Evolutionary conservation across 768 basidiomycete genomes (phyloP).

Genomic region (Mycena indigotica): DNA sequence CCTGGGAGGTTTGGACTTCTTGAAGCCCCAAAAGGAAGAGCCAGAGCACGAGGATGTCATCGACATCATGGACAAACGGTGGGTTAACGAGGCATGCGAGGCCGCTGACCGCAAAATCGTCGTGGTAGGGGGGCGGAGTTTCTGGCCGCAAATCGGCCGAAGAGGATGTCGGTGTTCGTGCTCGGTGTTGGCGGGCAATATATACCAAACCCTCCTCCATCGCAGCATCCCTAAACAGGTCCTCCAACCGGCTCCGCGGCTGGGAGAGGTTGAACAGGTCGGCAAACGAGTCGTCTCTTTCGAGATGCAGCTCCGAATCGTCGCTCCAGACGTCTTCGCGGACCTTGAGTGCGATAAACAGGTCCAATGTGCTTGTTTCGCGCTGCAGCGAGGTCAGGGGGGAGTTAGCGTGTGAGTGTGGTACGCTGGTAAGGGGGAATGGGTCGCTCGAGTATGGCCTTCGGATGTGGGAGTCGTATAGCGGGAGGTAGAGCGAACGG

Average conservation of each 20-base stretch:
- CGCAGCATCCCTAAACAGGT: conserved; percentile 57
- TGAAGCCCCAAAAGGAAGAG: conserved; percentile 15
- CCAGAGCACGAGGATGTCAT: conserved; percentile 2
- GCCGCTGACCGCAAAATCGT: conserved; percentile 19
- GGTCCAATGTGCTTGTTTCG: conserved; percentile 74
- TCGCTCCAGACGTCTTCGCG: conserved; percentile 76
- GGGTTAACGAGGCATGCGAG: conserved; percentile 16
- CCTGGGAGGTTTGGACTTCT: conserved; percentile 12
- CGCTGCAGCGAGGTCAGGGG: conserved; percentile 47
- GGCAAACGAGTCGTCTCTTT: conserved; percentile 68
- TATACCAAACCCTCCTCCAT: conserved; percentile 41
- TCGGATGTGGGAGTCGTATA: conserved; percentile 67
- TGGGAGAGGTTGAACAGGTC: conserved; percentile 79
- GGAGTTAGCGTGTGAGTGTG: conserved; percentile 22
- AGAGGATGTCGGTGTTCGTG: conserved; percentile 12
- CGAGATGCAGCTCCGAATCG: conserved; percentile 41
- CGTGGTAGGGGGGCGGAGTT: conserved; percentile 11
- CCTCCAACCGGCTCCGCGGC: conserved; percentile 73
- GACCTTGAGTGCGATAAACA: conserved; percentile 78
- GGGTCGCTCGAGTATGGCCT: conserved; percentile 77
- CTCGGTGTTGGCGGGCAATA: conserved; percentile 21
- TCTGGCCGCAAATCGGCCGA: background rate
- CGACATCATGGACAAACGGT: conserved; percentile 5
- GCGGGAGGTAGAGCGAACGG: conserved; percentile 70
- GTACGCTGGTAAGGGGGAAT: conserved; percentile 52